Conservation (phyloP, 345 rosid genomes). For the Eucalyptus erythrocorys region DNA sequence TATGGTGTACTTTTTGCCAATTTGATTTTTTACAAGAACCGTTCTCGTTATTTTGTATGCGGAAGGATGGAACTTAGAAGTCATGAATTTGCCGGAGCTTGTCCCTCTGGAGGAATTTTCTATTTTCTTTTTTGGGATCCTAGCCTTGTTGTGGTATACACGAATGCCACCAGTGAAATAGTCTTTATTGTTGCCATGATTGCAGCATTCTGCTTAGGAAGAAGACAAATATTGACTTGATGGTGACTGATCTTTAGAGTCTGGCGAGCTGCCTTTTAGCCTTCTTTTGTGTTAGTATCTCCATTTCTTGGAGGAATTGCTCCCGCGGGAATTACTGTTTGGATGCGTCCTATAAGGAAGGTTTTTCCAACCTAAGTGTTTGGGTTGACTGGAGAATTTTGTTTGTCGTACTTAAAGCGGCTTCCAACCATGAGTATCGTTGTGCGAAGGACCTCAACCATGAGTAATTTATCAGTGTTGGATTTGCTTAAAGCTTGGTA, state of each 20-base stretch:
- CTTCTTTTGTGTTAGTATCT: neutral
- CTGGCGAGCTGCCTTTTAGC: conserved; percentile 26
- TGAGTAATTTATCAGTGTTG: neutral
- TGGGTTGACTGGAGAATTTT: neutral
- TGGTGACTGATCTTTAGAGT: conserved; percentile 59
- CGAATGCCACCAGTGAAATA: neutral
- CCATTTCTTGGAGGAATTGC: neutral
- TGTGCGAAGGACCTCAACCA: neutral
- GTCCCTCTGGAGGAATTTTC: neutral
- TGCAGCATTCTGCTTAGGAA: conserved; percentile 73
- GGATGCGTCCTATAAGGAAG: neutral
- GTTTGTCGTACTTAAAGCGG: fast-evolving
- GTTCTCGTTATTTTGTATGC: no score
- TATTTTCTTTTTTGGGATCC: neutral
- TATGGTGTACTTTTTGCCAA: no score
- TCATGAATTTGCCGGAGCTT: neutral
- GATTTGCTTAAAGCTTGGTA: neutral
- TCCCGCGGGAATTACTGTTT: neutral
- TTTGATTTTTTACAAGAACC: no score
- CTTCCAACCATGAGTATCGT: neutral
- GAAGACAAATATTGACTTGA: conserved; percentile 43
- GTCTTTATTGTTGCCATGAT: neutral
- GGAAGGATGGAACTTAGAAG: neutral
- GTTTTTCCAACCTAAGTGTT: neutral
- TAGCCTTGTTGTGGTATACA: neutral